Percentiles rank a stretch among this genome's conserved stretches.
These are phyloP conservation scores for Ogataea glucozyma DNA, from an alignment of 805 yeast genomes.

Conservation along the genomic window DNA sequence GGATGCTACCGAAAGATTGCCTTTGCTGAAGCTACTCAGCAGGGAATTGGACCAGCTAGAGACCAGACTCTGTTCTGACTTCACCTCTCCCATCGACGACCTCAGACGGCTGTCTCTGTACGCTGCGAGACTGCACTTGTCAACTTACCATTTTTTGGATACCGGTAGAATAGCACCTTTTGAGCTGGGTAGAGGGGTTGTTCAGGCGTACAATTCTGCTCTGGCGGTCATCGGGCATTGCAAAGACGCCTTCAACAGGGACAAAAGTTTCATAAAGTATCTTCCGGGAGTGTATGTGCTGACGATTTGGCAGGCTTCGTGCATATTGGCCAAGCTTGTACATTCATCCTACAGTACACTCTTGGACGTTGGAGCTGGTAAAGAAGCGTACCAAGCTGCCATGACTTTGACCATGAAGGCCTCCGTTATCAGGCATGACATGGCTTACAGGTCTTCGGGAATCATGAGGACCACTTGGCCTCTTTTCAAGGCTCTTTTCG, in stretches of 20 bases:
- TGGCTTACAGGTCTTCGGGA: conserved; percentile 90
- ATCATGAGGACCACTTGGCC: conserved; percentile 96
- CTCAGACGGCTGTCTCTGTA: conserved; percentile 67
- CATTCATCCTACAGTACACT: conserved; percentile 72
- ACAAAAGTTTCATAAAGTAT: conserved; percentile 66
- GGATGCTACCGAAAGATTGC: conserved; percentile 68
- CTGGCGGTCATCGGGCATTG: conserved; percentile 69
- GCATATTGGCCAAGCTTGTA: conserved; percentile 73
- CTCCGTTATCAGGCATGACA: conserved; percentile 85
- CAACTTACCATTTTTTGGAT: conserved; percentile 81
- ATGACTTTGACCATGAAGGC: conserved; percentile 71
- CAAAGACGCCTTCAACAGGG: conserved; percentile 55
- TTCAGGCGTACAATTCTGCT: conserved; percentile 79
- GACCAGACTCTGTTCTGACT: conserved; percentile 43
- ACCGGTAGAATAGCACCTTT: conserved; percentile 48
- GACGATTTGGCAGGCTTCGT: conserved; percentile 89
- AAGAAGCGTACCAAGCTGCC: conserved; percentile 65
- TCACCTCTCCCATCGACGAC: conserved; percentile 55
- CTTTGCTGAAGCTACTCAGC: conserved; percentile 68
- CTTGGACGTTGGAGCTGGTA: conserved; percentile 72
- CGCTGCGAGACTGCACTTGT: conserved; percentile 77
- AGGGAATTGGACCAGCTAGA: conserved; percentile 79
- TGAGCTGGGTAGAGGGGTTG: conserved; percentile 71
- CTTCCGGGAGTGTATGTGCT: conserved; percentile 82
- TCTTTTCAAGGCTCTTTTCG: conserved; percentile 67